These are phyloP conservation scores for Volutella citrinella DNA, from an alignment of 2,329 filamentous ascomycete species.

Conservation along the genomic window DNA sequence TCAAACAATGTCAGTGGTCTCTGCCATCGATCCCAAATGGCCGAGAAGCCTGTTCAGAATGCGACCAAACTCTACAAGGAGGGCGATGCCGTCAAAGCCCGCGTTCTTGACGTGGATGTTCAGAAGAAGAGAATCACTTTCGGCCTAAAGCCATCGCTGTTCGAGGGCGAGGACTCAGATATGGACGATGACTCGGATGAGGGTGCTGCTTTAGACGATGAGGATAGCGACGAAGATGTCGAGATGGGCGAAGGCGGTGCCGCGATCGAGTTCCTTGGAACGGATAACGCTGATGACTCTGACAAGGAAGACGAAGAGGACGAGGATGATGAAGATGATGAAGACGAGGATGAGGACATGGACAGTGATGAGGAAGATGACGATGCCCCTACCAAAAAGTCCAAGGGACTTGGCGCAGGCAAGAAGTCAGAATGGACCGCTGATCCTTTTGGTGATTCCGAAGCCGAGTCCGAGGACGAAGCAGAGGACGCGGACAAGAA, in stretches of 20 bases:
- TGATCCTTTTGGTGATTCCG: constrained; percentile 60
- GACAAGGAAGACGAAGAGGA: constrained; percentile 38
- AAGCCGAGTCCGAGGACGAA: constrained; percentile 44
- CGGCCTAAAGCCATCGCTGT: constrained; percentile 89
- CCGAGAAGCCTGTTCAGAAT: constrained; percentile 76
- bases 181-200: constrained; percentile 47
- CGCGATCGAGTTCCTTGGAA: constrained; percentile 42
- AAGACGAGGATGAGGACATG: constrained; percentile 41
- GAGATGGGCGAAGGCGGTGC: constrained; percentile 46
- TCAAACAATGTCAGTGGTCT: constrained; percentile 88
- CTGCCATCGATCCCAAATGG: constrained; percentile 90
- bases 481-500: constrained; percentile 32
- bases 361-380: constrained; percentile 34
- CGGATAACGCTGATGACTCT: constrained; percentile 43
- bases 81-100: constrained; percentile 91
- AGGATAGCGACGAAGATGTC: constrained; percentile 49
- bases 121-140: constrained; percentile 80
- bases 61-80: constrained; percentile 86
- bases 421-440: constrained; percentile 91
- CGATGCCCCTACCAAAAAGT: constrained; percentile 30
- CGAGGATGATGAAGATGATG: constrained; percentile 32
- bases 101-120: constrained; percentile 73
- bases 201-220: constrained; percentile 42
- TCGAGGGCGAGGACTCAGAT: constrained; percentile 61
- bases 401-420: constrained; percentile 42